Evolutionary conservation across 106 monocot species (phyloP).

Genomic region (Posidonia australis): DNA sequence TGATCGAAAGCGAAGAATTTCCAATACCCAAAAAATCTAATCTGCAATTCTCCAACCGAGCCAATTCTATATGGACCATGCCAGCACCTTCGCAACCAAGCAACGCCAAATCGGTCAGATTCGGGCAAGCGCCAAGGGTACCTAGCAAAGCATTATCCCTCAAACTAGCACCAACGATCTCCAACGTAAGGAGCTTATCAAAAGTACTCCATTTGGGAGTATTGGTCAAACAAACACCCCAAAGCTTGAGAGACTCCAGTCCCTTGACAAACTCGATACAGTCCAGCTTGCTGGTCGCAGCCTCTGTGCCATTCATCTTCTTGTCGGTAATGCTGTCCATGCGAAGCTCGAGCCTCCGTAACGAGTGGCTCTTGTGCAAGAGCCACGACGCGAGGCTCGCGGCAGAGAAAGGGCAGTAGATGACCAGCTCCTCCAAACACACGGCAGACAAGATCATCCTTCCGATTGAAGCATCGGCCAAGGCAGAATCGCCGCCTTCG

Average conservation of each 20-base stretch:
- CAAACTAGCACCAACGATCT: slow-evolving; percentile 63
- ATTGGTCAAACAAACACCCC: slow-evolving; percentile 52
- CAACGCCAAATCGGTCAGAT: slow-evolving; percentile 63
- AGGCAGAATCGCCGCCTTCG: slow-evolving; percentile 10
- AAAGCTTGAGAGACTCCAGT: slow-evolving; percentile 69
- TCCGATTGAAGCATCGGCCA: slow-evolving; percentile 36
- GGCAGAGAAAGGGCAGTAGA: slow-evolving; percentile 76
- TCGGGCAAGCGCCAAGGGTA: slow-evolving; percentile 50
- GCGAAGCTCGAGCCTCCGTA: slow-evolving; percentile 69
- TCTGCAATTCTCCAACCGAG: slow-evolving; percentile 58
- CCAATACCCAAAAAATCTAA: slow-evolving; percentile 63
- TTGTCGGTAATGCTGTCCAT: slow-evolving; percentile 43
- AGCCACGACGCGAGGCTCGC: slow-evolving; percentile 45
- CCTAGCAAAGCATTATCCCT: slow-evolving; percentile 34
- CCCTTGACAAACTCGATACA: slow-evolving; percentile 32
- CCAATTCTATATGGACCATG: slow-evolving; percentile 33
- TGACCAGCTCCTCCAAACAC: slow-evolving; percentile 53
- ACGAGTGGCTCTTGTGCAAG: slow-evolving; percentile 22
- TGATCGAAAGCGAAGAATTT: slow-evolving; percentile 32
- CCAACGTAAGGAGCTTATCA: slow-evolving; percentile 31
- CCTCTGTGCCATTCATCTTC: not conserved
- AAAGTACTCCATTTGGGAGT: slow-evolving; percentile 56
- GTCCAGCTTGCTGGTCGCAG: slow-evolving; percentile 18
- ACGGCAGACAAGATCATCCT: slow-evolving; percentile 41
- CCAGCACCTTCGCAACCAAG: slow-evolving; percentile 73